Base-by-base conservation (phyloP, 768 basidiomycete genomes). In the Tulasnella sp. region DNA sequence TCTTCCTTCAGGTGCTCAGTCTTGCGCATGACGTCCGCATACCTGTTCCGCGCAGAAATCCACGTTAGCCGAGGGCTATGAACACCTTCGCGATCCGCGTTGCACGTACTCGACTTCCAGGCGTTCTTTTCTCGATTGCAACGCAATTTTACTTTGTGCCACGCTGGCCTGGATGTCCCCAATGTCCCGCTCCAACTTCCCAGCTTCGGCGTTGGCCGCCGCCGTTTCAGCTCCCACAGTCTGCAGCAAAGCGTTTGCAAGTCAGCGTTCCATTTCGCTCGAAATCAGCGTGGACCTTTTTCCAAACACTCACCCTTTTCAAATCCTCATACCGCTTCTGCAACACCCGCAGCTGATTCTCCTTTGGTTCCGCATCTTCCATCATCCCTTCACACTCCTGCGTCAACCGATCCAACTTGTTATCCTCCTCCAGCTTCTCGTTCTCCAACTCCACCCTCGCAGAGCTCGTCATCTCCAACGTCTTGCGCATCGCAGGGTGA, bases 381-480 rank as follows among this genome's bases (percentile, higher is more conserved):
- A 92, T 92, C 77, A 91, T 83, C 75, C 92, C 91, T 82, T 96
- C 94, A 80, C 92, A 93, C 78, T 92, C 90, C 74, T 90, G 83
- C 0, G 86, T 88, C 72, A 93, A 83, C 79, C 91, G 88, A 80
- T 97, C 95, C 12, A 94, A 87, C 77, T 93, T 91, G 79, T 96
- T 89, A 78, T 96, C 93, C 36, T 94, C 87, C 79, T 88, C 89
- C 78, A 96, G 91, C 64, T 89, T 87, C 78, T 93, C 91, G 78
- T 89, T 92, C 83, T 94, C 92, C 72, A 94, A 83, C 31, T 86
- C 82, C 11, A 91, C 90, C 36, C 89, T 87, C 78, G 93, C 89
- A 40, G 86, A 86, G 75, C 93, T 85, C 81, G 91, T 91, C 67
- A 86, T 84, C 82, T 95, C 93, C 3, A 91, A 91, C 64, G 93